Percentiles rank a stretch among this genome's conserved stretches.
phyloP scores from a whole-genome alignment of 257 asterid species.

The Forsythia viridissima region DNA sequence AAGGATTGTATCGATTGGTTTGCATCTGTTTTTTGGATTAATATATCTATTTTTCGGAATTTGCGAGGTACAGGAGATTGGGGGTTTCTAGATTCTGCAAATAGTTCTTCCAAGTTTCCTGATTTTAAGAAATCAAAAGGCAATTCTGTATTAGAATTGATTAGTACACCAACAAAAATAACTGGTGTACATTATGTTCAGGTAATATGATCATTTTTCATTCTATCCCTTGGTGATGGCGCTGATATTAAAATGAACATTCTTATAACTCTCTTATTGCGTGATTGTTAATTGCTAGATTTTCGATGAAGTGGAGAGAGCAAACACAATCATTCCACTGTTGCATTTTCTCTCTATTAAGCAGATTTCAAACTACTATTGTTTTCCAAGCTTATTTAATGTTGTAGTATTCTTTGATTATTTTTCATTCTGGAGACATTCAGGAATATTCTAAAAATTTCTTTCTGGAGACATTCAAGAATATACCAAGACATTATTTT shows the following conservation, averaged over 20 bases:
- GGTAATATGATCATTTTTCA: conserved; percentile 47
- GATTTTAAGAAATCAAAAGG: conserved; percentile 82
- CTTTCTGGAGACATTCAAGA: too few species aligned
- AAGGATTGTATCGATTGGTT: background rate
- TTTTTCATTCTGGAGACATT: too few species aligned
- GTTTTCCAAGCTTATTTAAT: too few species aligned
- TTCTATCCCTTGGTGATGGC: conserved; percentile 5
- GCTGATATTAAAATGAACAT: conserved; percentile 10
- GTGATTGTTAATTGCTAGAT: background rate
- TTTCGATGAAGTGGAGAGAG: background rate
- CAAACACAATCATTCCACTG: background rate
- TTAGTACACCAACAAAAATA: conserved; percentile 86
- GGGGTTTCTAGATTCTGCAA: conserved; percentile 71
- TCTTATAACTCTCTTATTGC: background rate
- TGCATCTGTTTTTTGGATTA: conserved; percentile 17
- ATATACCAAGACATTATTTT: too few species aligned
- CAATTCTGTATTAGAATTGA: conserved; percentile 74
- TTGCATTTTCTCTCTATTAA: background rate
- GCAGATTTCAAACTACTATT: too few species aligned
- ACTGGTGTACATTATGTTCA: conserved; percentile 98
- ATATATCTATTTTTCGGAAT: conserved; percentile 1
- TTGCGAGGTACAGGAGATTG: conserved; percentile 66
- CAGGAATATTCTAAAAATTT: too few species aligned
- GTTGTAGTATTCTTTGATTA: background rate
- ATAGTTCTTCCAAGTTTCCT: conserved; percentile 75